A percentile compares a stretch with the other conserved stretches of the same genome.
Conservation (phyloP, 148 eudicot species). For the Drosera capensis region DNA sequence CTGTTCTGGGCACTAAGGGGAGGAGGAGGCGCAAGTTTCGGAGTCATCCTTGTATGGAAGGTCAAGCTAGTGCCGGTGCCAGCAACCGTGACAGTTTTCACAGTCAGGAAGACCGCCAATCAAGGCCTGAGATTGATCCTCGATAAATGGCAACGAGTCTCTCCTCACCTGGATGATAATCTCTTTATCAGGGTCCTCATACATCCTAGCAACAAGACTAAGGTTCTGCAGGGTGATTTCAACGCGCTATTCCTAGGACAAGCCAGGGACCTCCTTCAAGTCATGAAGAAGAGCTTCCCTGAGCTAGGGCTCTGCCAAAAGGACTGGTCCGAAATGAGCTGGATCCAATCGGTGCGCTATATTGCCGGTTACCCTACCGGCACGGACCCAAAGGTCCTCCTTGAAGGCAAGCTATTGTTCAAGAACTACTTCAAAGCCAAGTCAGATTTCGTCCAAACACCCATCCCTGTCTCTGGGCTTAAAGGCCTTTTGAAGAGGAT, state of each 20-base stretch:
- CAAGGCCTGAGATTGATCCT: neutral
- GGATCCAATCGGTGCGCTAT: slow-evolving; percentile 12
- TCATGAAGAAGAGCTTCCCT: slow-evolving; percentile 9
- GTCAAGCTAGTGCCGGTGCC: slow-evolving; percentile 3
- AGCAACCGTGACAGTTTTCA: neutral
- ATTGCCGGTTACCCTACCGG: slow-evolving; percentile 2
- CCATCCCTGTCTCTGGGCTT: slow-evolving; percentile 9
- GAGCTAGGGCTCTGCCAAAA: slow-evolving; percentile 7
- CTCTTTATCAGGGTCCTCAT: slow-evolving; percentile 4
- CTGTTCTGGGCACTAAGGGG: slow-evolving; percentile 7
- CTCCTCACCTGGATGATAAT: neutral
- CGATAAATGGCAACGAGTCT: slow-evolving; percentile 5
- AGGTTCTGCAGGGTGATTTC: slow-evolving; percentile 5
- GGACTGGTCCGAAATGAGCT: slow-evolving; percentile 15
- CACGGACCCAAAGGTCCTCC: neutral
- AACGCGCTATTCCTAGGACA: slow-evolving; percentile 9
- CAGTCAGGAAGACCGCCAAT: neutral
- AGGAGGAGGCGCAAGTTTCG: slow-evolving; percentile 4
- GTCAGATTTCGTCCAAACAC: slow-evolving; percentile 11
- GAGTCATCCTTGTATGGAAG: neutral
- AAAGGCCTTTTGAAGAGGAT: slow-evolving; percentile 8
- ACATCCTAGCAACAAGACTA: slow-evolving; percentile 1
- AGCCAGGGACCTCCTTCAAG: neutral
- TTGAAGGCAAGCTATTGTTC: slow-evolving; percentile 1
- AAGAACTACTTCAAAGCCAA: slow-evolving; percentile 8